A percentile compares a stretch with the other conserved stretches of the same genome.
phyloP scores from a whole-genome alignment of 225 moss, liverwort and hornwort species.

The Anthoceros angustus region DNA sequence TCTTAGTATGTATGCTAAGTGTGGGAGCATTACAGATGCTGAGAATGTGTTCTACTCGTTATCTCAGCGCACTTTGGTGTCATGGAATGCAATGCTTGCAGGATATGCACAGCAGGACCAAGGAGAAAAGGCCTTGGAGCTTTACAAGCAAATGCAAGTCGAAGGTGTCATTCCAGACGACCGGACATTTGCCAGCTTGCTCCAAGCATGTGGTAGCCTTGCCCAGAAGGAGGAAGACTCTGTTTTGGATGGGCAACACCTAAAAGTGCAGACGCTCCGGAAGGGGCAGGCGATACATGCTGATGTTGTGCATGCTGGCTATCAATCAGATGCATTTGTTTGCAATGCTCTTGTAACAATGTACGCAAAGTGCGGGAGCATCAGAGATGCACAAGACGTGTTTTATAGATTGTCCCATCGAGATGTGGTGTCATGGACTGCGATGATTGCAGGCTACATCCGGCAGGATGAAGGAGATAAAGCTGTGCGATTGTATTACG shows the following conservation, averaged over 20 bases:
- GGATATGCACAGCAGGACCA: neutral
- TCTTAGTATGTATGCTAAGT: neutral
- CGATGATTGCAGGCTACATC: neutral
- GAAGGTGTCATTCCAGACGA: neutral
- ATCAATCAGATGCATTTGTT: neutral
- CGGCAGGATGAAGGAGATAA: neutral
- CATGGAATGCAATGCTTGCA: neutral
- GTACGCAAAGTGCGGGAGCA: neutral
- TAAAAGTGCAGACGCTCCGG: neutral
- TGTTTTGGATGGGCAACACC: neutral
- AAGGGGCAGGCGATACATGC: neutral
- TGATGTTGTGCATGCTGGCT: neutral
- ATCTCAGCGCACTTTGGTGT: neutral
- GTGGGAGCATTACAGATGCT: neutral
- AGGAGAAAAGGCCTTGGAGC: neutral
- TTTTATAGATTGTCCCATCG: neutral
- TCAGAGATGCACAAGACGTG: neutral
- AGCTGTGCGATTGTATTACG: neutral
- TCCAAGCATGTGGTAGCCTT: neutral
- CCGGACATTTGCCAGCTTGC: neutral
- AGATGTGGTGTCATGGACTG: neutral
- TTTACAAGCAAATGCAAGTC: neutral
- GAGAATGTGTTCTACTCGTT: neutral
- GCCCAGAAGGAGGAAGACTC: neutral
- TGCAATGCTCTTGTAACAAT: neutral